A percentile compares a stretch with the other conserved stretches of the same genome.
Conservation (phyloP, 139 green algal genomes). For the Coelastrella sp. region DNA sequence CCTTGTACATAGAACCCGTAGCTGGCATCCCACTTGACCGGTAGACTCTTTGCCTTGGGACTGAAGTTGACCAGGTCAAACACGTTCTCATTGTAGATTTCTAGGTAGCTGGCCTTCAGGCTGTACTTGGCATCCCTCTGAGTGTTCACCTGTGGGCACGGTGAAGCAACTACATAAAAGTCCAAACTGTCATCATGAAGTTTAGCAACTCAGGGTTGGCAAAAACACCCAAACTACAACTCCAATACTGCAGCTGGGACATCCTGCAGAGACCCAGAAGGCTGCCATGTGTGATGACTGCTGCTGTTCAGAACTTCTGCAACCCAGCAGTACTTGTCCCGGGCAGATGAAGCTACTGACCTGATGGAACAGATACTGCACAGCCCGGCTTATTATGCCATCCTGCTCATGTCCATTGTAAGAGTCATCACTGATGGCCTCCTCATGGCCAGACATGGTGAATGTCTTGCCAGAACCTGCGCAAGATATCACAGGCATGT, state of each 20-base stretch:
- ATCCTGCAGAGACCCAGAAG: too few relatives aligned
- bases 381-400: conserved; percentile 79
- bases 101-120: conserved; percentile 80
- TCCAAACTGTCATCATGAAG: too few relatives aligned
- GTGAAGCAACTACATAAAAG: too few relatives aligned
- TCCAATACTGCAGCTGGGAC: too few relatives aligned
- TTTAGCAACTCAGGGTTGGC: too few relatives aligned
- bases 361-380: conserved; percentile 80
- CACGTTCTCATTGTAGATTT: conserved; percentile 95
- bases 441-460: conserved; percentile 77
- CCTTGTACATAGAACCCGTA: conserved; percentile 86
- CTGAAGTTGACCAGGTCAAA: conserved; percentile 84
- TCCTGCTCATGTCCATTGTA: conserved; percentile 74
- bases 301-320: too few relatives aligned
- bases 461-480: conserved; percentile 80
- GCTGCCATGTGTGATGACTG: too few relatives aligned
- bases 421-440: conserved; percentile 67
- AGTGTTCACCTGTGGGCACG: conserved; percentile 41
- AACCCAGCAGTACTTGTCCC: too few relatives aligned
- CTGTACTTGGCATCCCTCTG: conserved; percentile 56
- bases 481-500: background rate
- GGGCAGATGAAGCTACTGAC: conserved; percentile 7
- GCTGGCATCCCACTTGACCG: conserved; percentile 82
- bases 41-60: conserved; percentile 68
- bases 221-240: too few relatives aligned